Conservation (phyloP, 352 stramenopile species). For the Aphanomyces stellatus region DNA sequence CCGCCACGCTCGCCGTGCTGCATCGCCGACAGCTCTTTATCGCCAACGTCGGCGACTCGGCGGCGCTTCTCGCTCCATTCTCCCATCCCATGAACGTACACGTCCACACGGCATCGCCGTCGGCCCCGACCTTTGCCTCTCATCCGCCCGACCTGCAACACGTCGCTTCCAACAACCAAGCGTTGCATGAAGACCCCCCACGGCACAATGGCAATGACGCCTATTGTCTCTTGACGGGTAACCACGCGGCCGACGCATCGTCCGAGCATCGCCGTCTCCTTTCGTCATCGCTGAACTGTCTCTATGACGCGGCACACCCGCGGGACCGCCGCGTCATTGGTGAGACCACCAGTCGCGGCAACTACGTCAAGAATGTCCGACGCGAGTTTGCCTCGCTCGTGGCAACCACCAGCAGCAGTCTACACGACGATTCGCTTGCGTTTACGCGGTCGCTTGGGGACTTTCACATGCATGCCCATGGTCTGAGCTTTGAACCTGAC, state of each 20-base stretch:
- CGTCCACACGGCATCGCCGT: background rate
- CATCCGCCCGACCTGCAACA: background rate
- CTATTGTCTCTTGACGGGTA: slow-evolving; percentile 64
- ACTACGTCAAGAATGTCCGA: slow-evolving; percentile 86
- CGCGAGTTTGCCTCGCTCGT: slow-evolving; percentile 82
- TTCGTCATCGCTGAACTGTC: too few species aligned
- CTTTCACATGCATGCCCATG: slow-evolving; percentile 81
- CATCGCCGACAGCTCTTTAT: background rate
- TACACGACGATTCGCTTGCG: slow-evolving; percentile 66
- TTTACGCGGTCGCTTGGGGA: slow-evolving; percentile 85
- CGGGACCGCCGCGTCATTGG: too few species aligned
- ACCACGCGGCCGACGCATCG: slow-evolving; percentile 78
- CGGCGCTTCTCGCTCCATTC: background rate
- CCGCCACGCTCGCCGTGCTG: slow-evolving; percentile 5
- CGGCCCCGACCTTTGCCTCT: background rate
- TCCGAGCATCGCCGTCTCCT: too few species aligned
- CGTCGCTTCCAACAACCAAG: too few species aligned
- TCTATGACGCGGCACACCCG: too few species aligned
- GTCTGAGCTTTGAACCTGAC: slow-evolving; percentile 49
- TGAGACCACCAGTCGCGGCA: too few species aligned
- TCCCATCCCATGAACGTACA: background rate
- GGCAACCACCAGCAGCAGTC: slow-evolving; percentile 43
- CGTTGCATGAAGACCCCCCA: too few species aligned
- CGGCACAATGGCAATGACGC: too few species aligned
- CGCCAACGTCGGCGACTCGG: slow-evolving; percentile 13